Conservation (phyloP, 257 asterid species). For the Nicotiana tomentosiformis region DNA sequence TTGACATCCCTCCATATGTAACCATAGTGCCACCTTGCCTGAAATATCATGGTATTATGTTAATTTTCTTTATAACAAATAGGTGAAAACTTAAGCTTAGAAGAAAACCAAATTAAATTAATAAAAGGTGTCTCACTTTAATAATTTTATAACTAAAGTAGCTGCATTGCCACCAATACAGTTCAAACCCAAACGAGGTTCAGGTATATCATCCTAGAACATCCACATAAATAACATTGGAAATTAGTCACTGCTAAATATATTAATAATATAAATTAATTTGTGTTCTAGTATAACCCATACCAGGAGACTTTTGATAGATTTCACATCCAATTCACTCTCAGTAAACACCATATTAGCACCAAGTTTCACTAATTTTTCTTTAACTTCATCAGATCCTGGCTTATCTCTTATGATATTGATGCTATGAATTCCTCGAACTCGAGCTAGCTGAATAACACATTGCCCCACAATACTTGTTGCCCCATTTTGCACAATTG, state of each 20-base stretch:
- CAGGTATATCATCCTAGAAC: slow-evolving; percentile 55
- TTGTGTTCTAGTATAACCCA: neutral
- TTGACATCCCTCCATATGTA: slow-evolving; percentile 95
- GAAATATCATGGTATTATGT: slow-evolving; percentile 9
- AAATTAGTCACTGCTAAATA: neutral
- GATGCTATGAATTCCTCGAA: slow-evolving; percentile 59
- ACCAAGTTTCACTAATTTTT: slow-evolving; percentile 69
- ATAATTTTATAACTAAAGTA: slow-evolving; percentile 68
- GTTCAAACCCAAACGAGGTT: slow-evolving; percentile 77
- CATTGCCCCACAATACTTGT: slow-evolving; percentile 96
- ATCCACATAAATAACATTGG: neutral
- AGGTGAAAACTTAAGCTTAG: neutral
- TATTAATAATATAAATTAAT: neutral
- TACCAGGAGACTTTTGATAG: slow-evolving; percentile 73
- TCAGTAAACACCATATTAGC: slow-evolving; percentile 73
- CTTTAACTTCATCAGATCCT: slow-evolving; percentile 72
- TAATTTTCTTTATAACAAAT: neutral
- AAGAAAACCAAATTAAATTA: neutral
- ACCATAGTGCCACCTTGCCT: slow-evolving; percentile 92
- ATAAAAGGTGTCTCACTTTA: slow-evolving; percentile 44
- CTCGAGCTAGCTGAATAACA: slow-evolving; percentile 74
- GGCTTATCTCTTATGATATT: slow-evolving; percentile 86
- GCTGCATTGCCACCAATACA: slow-evolving; percentile 95
- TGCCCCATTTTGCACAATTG: slow-evolving; percentile 87
- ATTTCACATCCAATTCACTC: slow-evolving; percentile 65